These are phyloP conservation scores for Crithidia fasciculata DNA, from an alignment of 208 protist genomes.

Conservation along the genomic window DNA sequence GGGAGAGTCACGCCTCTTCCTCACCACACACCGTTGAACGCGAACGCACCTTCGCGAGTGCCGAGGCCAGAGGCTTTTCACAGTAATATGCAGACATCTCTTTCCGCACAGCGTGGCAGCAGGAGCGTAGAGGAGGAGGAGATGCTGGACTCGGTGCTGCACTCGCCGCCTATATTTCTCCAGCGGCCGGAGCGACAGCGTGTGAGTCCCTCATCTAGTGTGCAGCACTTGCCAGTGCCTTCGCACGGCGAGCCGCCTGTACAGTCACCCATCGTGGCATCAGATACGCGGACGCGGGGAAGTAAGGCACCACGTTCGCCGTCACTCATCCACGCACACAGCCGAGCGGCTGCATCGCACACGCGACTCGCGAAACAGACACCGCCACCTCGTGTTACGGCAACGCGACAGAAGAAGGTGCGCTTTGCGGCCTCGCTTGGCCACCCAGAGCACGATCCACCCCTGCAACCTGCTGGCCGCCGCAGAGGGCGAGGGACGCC, in stretches of 20 bases:
- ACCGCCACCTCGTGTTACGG: no score
- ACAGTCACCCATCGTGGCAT: no score
- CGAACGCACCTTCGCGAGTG: no score
- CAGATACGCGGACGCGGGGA: not conserved
- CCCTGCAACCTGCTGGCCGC: not conserved
- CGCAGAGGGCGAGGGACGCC: not conserved
- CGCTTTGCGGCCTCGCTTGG: not conserved
- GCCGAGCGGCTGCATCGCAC: no score
- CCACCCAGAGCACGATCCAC: not conserved
- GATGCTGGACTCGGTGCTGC: not conserved
- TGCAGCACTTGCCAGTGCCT: no score
- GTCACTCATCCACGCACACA: no score
- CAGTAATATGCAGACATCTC: no score
- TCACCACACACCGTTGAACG: not conserved
- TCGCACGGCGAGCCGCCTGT: no score
- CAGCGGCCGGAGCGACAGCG: not conserved
- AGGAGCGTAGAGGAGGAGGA: not conserved
- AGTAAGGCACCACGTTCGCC: no score
- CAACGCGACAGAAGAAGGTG: not conserved
- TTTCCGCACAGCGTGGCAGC: no score
- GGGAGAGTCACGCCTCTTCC: not conserved
- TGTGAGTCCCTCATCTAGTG: not conserved
- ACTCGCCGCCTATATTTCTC: not conserved
- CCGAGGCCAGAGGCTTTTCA: no score
- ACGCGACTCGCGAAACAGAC: no score